Evolutionary conservation across 306 rosid species (phyloP).

Genomic region (Geum urbanum): DNA sequence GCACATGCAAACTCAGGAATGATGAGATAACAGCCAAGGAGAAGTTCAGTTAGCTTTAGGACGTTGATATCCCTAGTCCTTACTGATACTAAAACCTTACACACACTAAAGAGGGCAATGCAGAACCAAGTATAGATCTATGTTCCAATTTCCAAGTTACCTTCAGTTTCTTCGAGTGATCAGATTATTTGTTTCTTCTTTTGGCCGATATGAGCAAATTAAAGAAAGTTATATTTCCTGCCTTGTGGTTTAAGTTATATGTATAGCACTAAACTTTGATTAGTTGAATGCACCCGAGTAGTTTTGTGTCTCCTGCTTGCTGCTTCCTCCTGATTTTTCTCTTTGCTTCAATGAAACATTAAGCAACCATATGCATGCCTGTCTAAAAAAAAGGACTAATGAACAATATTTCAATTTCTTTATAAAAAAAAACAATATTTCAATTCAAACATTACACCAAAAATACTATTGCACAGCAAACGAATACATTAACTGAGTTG

Average conservation of each 20-base stretch:
- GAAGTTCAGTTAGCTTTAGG: slow-evolving; percentile 28
- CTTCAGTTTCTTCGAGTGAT: not conserved
- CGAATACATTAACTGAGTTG: not conserved
- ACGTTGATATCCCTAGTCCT: slow-evolving; percentile 19
- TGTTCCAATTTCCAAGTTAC: slow-evolving; percentile 5
- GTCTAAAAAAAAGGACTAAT: not conserved
- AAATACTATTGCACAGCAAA: not conserved
- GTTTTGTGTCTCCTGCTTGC: not conserved
- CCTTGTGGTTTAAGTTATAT: not conserved
- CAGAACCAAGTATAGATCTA: slow-evolving; percentile 4
- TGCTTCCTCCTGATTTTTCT: not conserved
- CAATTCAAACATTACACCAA: not conserved
- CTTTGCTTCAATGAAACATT: not conserved
- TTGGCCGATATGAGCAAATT: not conserved
- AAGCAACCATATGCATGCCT: not conserved
- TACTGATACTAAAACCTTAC: slow-evolving; percentile 17
- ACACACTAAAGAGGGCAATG: slow-evolving; percentile 12
- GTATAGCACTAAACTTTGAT: not conserved
- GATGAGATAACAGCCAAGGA: slow-evolving; percentile 35
- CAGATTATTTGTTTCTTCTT: not conserved
- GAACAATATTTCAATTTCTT: not conserved
- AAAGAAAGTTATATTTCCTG: not conserved
- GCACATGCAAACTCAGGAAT: slow-evolving; percentile 39
- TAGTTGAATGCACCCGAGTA: not conserved
- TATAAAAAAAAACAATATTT: too few species aligned